phyloP scores from a whole-genome alignment of 1,139 yeast genomes.

The Taphrina betulina region DNA sequence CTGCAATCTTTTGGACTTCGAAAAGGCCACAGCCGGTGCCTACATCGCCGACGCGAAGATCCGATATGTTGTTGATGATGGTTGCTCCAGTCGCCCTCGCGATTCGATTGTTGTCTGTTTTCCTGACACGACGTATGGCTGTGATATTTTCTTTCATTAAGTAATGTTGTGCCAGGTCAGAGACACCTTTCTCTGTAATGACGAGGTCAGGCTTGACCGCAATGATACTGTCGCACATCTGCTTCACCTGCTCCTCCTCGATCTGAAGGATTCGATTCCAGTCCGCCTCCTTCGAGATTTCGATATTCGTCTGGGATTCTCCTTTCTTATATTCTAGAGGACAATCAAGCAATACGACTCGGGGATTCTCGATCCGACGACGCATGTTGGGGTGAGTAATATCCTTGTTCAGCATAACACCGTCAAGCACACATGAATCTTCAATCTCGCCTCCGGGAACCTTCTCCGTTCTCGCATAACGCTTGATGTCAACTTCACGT shows the following conservation, averaged over 20 bases:
- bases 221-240: slow-evolving; percentile 80
- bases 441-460: slow-evolving; percentile 97
- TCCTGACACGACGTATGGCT: slow-evolving; percentile 90
- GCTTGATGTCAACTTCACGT: slow-evolving; percentile 87
- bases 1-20: slow-evolving; percentile 93
- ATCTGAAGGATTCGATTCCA: slow-evolving; percentile 95
- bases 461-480: slow-evolving; percentile 91
- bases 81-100: slow-evolving; percentile 98
- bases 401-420: slow-evolving; percentile 91
- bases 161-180: slow-evolving; percentile 98
- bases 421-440: slow-evolving; percentile 83
- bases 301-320: slow-evolving; percentile 97
- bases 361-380: slow-evolving; percentile 81
- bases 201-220: slow-evolving; percentile 90
- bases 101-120: slow-evolving; percentile 93
- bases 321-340: slow-evolving; percentile 98
- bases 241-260: slow-evolving; percentile 94
- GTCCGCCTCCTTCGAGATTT: slow-evolving; percentile 92
- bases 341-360: slow-evolving; percentile 85
- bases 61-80: slow-evolving; percentile 92
- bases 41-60: slow-evolving; percentile 81
- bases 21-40: slow-evolving; percentile 89
- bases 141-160: slow-evolving; percentile 89
- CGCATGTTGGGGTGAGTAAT: slow-evolving; percentile 98
- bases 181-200: slow-evolving; percentile 96